These are phyloP conservation scores for Lactifluus rugatus DNA, from an alignment of 768 basidiomycete genomes.

Conservation along the genomic window DNA sequence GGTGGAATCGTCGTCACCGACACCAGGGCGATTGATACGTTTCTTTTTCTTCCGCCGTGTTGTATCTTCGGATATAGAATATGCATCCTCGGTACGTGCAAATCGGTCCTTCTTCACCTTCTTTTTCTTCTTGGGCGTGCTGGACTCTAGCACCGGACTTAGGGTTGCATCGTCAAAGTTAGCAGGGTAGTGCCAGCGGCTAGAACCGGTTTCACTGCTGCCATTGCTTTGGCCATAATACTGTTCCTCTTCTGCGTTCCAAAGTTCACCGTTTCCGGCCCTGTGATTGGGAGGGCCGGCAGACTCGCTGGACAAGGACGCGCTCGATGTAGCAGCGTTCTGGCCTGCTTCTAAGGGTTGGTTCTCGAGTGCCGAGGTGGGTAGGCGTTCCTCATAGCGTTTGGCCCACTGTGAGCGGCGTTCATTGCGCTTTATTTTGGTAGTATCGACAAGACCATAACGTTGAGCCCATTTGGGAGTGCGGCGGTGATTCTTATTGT, in stretches of 20 bases:
- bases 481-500: constrained; percentile 85
- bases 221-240: constrained; percentile 49
- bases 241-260: constrained; percentile 67
- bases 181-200: constrained; percentile 77
- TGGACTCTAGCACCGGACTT: constrained; percentile 27
- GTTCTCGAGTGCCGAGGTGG: constrained; percentile 57
- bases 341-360: constrained; percentile 77
- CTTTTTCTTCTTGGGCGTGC: constrained; percentile 50
- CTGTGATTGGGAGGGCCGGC: constrained; percentile 24
- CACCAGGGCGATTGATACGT: constrained; percentile 43
- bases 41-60: constrained; percentile 50
- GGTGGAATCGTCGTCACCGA: constrained; percentile 28
- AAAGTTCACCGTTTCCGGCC: constrained; percentile 46
- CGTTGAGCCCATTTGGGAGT: constrained; percentile 95
- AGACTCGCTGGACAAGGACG: constrained; percentile 25
- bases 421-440: constrained; percentile 67
- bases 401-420: constrained; percentile 80
- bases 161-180: constrained; percentile 54
- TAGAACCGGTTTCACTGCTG: constrained; percentile 26
- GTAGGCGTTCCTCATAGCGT: constrained; percentile 76
- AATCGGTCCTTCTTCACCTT: constrained; percentile 81
- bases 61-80: constrained; percentile 37
- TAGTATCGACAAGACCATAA: constrained; percentile 80
- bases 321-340: constrained; percentile 28
- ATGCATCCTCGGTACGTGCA: constrained; percentile 82